A percentile compares a stretch with the other conserved stretches of the same genome.
phyloP scores from a whole-genome alignment of 2,329 filamentous ascomycete genomes.

The Diatrype stigma region DNA sequence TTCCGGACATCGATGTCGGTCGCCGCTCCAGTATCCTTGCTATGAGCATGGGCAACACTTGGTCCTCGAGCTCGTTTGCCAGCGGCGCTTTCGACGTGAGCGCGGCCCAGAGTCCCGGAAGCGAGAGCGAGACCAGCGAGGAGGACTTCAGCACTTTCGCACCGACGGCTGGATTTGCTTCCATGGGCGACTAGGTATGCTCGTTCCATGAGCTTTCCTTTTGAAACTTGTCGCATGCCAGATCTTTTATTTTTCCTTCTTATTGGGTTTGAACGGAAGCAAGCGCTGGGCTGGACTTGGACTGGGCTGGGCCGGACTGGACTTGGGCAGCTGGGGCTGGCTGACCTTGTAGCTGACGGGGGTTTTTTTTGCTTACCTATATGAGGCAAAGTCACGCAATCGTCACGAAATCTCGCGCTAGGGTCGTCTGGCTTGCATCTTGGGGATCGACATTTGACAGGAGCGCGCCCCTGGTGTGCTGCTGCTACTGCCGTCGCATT shows the following conservation, averaged over 20 bases:
- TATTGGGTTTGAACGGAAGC: conserved; percentile 4
- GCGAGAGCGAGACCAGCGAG: conserved; percentile 48
- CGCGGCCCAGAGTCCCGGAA: conserved; percentile 48
- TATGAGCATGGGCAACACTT: conserved; percentile 26
- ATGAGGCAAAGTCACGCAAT: conserved; percentile 1
- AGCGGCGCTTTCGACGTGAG: conserved; percentile 44
- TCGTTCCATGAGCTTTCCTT: neutral
- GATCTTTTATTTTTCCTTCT: conserved; percentile 4
- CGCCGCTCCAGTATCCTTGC: conserved; percentile 34
- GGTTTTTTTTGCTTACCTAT: neutral
- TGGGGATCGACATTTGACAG: too few species aligned
- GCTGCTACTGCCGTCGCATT: too few species aligned
- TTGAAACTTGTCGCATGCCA: too few species aligned
- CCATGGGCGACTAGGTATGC: conserved; percentile 21
- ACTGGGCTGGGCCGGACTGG: conserved; percentile 17
- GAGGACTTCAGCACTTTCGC: conserved; percentile 50
- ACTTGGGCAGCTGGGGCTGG: conserved; percentile 28
- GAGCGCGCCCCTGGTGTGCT: too few species aligned
- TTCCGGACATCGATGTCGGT: conserved; percentile 41
- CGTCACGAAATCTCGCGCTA: conserved; percentile 1
- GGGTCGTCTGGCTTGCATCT: neutral
- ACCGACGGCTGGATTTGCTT: conserved; percentile 30
- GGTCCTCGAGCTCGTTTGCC: conserved; percentile 29
- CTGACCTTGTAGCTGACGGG: conserved; percentile 1
- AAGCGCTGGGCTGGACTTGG: conserved; percentile 10